Base-by-base conservation (phyloP, 2,329 filamentous ascomycete genomes). In the Parasarocladium wereldwijsianum region DNA sequence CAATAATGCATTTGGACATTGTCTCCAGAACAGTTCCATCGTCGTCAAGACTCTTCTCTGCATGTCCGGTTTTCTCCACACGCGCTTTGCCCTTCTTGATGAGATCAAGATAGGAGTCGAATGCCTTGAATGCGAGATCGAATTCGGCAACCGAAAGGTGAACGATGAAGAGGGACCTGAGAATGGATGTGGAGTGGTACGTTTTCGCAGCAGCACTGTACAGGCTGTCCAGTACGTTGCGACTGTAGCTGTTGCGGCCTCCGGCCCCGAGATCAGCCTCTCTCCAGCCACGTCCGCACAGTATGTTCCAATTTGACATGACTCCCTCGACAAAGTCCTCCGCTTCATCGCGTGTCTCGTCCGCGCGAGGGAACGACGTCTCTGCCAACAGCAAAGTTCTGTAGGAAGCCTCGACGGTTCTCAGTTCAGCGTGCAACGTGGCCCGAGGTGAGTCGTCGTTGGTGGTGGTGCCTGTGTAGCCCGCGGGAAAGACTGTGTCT, bases 121-220 rank as follows among this genome's bases (percentile, higher is more conserved):
- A 82, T 1, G 90, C 82, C 46, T 85, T 85, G 50, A 93, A 76
- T 2, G 86, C 86, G 28, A 96, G 60, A 33, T 93, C 83, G 40
- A 94, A 96, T 42, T 98, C 87, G 7, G 85, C 84, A 12, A 94
- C 63, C 3, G 84, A 71, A 12, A 87, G 64, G 50, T 98, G 90
- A 2, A 93, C 78, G 8, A 74, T 77, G 47, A 96, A 96, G 1
- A 98, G 64, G 43, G 86, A 72, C 34, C 87, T 70, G 17, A 98
- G 59, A 37, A 96, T 81, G 8, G 84, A 62, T 2, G 87, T 93
- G 2, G 90, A 98, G 53, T 98, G 90, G 46, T 90, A 98, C 0
- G 86, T 93, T 52, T 90, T 93, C 8, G 80, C 84, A 6, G 87
- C 83, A 14, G 86, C 83, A 22, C 79, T 78, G 52, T 96, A 98